Base-by-base conservation (phyloP, 2,329 filamentous ascomycete genomes). In the Penicillium sp. region DNA sequence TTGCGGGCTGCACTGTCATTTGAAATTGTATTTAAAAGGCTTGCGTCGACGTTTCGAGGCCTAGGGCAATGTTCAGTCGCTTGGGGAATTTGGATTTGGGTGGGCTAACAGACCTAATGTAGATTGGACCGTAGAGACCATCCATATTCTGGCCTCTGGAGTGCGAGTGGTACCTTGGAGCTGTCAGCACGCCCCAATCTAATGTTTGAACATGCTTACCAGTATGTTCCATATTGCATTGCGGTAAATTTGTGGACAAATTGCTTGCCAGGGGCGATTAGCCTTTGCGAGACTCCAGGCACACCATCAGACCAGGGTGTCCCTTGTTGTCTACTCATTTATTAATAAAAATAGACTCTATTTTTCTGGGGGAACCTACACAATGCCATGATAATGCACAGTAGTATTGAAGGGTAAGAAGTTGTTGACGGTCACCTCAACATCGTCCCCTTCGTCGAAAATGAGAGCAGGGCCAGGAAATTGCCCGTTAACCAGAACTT, bases 271-370 rank as follows among this genome's bases (percentile, higher is more conserved):
- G 82, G 77, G 8, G 69, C 61, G 53, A 85, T 83, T 10, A 76
- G 70, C 4, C 70, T 72, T 57, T 85, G 82, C 2, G 77, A 76
- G 2, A 85, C 65, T 5, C 82, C 82, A 2, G 81, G 80, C 0
- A 82, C 78, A 24, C 83, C 83, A 55, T 86, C 83, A 1, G 81
- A 77, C 81, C 81, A 84, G 0, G 81, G 78, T 0, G 80, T 83
- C 14, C 69, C 67, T 5, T 67, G 56, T 73, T 81, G 79, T 7
- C 49, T 48, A 4, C 18, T 40, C 11, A 14, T 31, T 10, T 22
- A 5, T 48, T 18, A 48, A 27, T 18, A 11, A 4, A 7, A 4
- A 13, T 1, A 1, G 16, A 14, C 5, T 22, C 29, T 29, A 45
- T 14, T 8, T 7, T 16, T 16, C 3, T 13, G 7, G 1, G 6